Conservation (phyloP, 495 filamentous ascomycete species). For the Cetradonia linearis region DNA sequence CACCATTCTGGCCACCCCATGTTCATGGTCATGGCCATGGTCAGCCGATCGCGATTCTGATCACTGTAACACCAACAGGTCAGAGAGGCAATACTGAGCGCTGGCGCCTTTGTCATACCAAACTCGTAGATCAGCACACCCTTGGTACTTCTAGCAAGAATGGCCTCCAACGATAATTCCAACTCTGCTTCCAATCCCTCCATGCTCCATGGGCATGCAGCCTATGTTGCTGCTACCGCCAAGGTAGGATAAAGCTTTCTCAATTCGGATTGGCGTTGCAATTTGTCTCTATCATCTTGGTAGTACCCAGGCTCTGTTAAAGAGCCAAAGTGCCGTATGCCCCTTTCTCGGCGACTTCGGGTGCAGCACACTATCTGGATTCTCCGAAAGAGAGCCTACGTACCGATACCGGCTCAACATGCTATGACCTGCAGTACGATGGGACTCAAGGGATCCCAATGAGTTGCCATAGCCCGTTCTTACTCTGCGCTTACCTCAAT, state of each 20-base stretch:
- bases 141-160: background rate
- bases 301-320: background rate
- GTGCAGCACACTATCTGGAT: too few species aligned
- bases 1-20: background rate
- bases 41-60: background rate
- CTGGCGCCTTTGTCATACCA: background rate
- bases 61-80: background rate
- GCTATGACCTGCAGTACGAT: too few species aligned
- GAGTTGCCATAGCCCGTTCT: background rate
- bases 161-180: constrained; percentile 9
- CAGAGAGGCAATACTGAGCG: background rate
- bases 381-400: too few species aligned
- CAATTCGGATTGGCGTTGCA: background rate
- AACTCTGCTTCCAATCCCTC: constrained; percentile 16
- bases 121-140: background rate
- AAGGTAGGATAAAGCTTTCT: constrained; percentile 15
- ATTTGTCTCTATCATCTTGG: background rate
- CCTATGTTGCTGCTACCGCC: constrained; percentile 22
- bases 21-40: too few species aligned
- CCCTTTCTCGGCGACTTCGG: too few species aligned
- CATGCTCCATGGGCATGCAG: constrained; percentile 24
- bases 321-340: background rate
- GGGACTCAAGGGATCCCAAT: too few species aligned
- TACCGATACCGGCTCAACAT: too few species aligned
- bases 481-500: background rate